Evolutionary conservation across 192 early-diverging fungal species (phyloP).

Genomic region (Entophlyctis luteolus): DNA sequence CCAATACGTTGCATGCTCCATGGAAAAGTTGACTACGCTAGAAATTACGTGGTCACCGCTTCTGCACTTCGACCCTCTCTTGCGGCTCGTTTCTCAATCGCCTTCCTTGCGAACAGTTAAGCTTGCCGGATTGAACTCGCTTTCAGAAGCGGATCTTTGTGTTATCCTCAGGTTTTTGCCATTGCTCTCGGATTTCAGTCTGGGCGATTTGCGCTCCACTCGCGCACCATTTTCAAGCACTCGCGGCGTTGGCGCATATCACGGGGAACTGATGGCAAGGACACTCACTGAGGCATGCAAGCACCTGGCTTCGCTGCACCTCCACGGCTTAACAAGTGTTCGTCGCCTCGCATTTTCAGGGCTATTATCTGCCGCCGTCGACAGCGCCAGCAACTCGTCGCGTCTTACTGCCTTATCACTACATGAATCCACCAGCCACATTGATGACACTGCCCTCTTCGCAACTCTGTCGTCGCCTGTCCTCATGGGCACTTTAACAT

Average conservation of each 20-base stretch:
- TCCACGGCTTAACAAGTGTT: constrained; percentile 1
- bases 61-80: background rate
- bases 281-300: background rate
- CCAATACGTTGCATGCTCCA: background rate
- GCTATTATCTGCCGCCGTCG: background rate
- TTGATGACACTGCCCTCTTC: background rate
- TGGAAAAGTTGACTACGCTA: background rate
- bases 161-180: background rate
- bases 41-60: constrained; percentile 8
- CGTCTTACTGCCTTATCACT: background rate
- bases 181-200: background rate
- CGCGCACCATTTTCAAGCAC: constrained; percentile 18
- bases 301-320: background rate
- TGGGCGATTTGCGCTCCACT: constrained; percentile 11
- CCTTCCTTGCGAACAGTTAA: background rate
- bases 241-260: background rate
- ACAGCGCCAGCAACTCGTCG: background rate
- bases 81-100: background rate
- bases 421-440: constrained; percentile 1
- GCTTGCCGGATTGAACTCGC: constrained; percentile 2
- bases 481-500: background rate
- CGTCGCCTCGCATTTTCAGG: background rate
- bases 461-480: constrained; percentile 1
- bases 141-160: constrained; percentile 6
- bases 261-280: background rate